phyloP scores from a whole-genome alignment of 192 early-diverging fungal species.

The Funneliformis geosporum region DNA sequence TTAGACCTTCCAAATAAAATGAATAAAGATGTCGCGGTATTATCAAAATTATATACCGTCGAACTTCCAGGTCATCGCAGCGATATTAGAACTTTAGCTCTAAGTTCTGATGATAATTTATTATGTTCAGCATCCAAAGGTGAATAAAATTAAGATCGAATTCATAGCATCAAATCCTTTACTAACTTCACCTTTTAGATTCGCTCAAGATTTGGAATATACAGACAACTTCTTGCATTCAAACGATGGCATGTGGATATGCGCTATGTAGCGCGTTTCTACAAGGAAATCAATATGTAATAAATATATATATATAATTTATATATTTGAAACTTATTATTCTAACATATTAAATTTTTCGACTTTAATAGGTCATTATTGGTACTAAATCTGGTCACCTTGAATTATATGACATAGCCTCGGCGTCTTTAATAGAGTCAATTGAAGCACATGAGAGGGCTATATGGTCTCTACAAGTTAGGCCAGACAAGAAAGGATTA shows the following conservation, averaged over 20 bases:
- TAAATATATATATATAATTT: background rate
- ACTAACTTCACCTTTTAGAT: conserved; percentile 39
- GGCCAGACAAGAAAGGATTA: conserved; percentile 84
- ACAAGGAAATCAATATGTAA: conserved; percentile 82
- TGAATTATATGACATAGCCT: conserved; percentile 88
- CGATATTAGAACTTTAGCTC: conserved; percentile 86
- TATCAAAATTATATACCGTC: conserved; percentile 66
- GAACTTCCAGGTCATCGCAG: conserved; percentile 88
- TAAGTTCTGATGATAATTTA: conserved; percentile 87
- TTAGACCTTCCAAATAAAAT: conserved; percentile 60
- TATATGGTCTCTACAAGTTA: conserved; percentile 84
- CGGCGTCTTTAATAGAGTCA: conserved; percentile 78
- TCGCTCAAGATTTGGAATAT: conserved; percentile 91
- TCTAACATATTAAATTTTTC: background rate
- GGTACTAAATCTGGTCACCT: conserved; percentile 92
- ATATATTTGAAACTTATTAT: background rate
- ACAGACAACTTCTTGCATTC: conserved; percentile 77
- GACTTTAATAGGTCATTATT: conserved; percentile 63
- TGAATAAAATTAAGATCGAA: conserved; percentile 36
- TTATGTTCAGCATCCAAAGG: conserved; percentile 84
- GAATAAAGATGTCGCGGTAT: conserved; percentile 65
- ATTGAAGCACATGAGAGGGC: conserved; percentile 91
- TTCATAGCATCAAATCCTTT: background rate
- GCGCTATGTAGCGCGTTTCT: conserved; percentile 92
- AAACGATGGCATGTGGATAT: conserved; percentile 89